Base-by-base conservation (phyloP, 768 basidiomycete species). In the Rhizopogon roseolus region DNA sequence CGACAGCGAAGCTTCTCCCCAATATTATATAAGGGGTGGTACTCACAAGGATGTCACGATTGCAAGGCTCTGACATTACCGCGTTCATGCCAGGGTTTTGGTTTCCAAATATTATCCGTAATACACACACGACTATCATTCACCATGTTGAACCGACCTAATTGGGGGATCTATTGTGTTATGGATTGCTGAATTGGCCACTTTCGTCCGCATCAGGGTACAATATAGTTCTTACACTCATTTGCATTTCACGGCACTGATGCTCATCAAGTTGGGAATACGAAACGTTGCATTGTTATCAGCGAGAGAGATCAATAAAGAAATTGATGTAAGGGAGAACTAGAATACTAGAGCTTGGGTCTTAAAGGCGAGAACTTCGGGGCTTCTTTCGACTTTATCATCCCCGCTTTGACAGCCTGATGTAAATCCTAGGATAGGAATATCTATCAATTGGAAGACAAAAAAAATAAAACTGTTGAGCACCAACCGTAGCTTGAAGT, bases 401-500 rank as follows among this genome's bases (percentile, higher is more conserved):
- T 41, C 0, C 38, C 48, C 14, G 50, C 56, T 41, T 39, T 45
- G 4, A 60, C 50, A 32, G 56, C 50, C 38, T 51, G 28, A 3
- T 45, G 6, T 5, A 60, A 28, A 32, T 60, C 59, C 59, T 60
- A 29, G 16, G n/a, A 9, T 5, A 49, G 14, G 9, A 49, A 44
- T 3, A 7, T 19, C 9, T 9, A n/a, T 45, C 4, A 49, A 25
- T 25, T 10, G 25, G 19, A 22, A 10, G 2, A 6, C 7, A 11
- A 16, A 25, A 25, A 19, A 36, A 25, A 19, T 4, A 5, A 11
- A 4, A 27, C 11, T 2, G 34, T 22, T 6, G 5, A 17, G 14
- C 1, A 51, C 76, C 56, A 57, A 78, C 81, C 54, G 63, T 56
- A 5, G 78, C 72, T 60, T 84, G 80, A 2, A 81, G 59, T 77